A percentile compares a stretch with the other conserved stretches of the same genome.
These are phyloP conservation scores for Blastocystis sp. DNA, from an alignment of 352 stramenopile species.

Conservation along the genomic window DNA sequence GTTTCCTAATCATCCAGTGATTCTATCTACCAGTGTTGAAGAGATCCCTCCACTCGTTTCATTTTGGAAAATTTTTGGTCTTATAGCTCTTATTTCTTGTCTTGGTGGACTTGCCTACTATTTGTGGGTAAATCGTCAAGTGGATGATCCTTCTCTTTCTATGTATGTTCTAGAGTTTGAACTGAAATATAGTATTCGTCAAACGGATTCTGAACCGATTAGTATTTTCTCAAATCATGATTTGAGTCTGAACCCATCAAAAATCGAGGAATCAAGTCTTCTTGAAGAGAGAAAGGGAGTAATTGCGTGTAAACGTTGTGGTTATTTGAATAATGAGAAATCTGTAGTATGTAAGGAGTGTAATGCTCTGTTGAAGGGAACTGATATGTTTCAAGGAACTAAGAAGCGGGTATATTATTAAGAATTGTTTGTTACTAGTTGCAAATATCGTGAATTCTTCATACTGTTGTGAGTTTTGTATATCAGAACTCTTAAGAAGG, in stretches of 20 bases:
- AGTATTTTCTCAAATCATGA: background rate
- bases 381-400: background rate
- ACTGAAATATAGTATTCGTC: background rate
- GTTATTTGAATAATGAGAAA: conserved; percentile 19
- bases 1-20: background rate
- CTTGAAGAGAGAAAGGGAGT: background rate
- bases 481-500: no score
- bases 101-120: background rate
- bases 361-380: conserved; percentile 2
- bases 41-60: background rate
- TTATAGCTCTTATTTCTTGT: background rate
- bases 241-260: background rate
- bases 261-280: background rate
- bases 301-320: conserved; percentile 10
- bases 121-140: background rate
- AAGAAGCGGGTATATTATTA: conserved; percentile 1
- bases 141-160: background rate
- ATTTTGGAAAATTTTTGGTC: conserved; percentile 2
- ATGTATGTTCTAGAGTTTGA: background rate
- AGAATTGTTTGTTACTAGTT: background rate
- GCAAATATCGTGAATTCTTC: no score
- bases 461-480: no score
- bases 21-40: conserved; percentile 43
- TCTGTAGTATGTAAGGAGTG: conserved; percentile 45
- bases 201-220: background rate